Percentiles rank a stretch among this genome's conserved stretches.
Conservation (phyloP, 495 filamentous ascomycete species). For the Cercophora sp. region DNA sequence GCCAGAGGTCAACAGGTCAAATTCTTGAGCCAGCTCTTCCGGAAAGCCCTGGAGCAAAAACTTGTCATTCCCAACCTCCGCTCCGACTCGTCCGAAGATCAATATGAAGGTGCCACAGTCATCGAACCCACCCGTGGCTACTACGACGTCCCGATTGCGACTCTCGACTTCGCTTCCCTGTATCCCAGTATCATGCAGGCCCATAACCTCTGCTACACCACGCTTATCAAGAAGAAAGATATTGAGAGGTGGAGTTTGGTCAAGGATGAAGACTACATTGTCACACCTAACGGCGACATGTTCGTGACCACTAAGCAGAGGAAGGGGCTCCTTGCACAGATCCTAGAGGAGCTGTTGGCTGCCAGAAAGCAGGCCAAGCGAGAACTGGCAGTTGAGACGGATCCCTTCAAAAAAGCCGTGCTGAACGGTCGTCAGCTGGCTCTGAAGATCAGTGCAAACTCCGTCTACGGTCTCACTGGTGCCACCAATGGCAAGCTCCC, state of each 20-base stretch:
- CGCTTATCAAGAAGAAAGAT: conserved; percentile 74
- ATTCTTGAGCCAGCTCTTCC: conserved; percentile 95
- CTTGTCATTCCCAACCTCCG: conserved; percentile 87
- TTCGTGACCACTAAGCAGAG: conserved; percentile 85
- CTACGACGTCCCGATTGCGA: conserved; percentile 91
- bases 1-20: conserved; percentile 94
- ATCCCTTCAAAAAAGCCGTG: conserved; percentile 96
- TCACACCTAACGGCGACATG: conserved; percentile 90
- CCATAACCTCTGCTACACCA: conserved; percentile 98
- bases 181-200: conserved; percentile 99
- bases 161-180: conserved; percentile 96
- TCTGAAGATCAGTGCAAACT: conserved; percentile 95
- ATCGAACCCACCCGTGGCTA: conserved; percentile 92
- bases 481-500: conserved; percentile 94
- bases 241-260: conserved; percentile 68
- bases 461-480: conserved; percentile 95
- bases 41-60: conserved; percentile 86
- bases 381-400: conserved; percentile 85
- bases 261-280: conserved; percentile 91
- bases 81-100: conserved; percentile 63
- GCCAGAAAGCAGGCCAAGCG: conserved; percentile 92
- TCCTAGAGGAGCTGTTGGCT: conserved; percentile 84
- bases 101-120: conserved; percentile 97
- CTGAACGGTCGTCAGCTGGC: conserved; percentile 96
- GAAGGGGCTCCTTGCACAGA: conserved; percentile 89